Conservation (phyloP, 2,329 filamentous ascomycete species). For the Fusarium abutilonis region DNA sequence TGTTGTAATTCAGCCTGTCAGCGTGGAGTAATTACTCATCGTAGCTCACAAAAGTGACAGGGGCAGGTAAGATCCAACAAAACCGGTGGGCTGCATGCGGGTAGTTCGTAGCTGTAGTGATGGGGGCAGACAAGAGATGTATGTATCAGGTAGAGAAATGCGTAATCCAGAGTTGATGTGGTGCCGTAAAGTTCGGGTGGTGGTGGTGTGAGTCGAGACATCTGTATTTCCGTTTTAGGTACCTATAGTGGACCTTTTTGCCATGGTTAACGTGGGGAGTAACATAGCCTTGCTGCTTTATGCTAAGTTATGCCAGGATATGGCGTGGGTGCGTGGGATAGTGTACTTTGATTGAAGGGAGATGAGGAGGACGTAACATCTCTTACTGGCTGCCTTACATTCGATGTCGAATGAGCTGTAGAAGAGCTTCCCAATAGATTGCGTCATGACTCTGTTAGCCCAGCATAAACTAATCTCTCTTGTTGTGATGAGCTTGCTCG, state of each 20-base stretch:
- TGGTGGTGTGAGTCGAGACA: constrained; percentile 39
- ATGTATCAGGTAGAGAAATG: constrained; percentile 8
- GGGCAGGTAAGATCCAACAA: constrained; percentile 33
- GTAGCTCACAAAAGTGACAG: constrained; percentile 28
- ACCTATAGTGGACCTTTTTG: constrained; percentile 33
- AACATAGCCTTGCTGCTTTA: constrained; percentile 27
- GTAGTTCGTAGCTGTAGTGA: constrained; percentile 21
- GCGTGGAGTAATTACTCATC: constrained; percentile 52
- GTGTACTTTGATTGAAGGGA: constrained; percentile 22
- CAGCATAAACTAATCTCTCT: constrained; percentile 1
- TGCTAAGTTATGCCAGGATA: constrained; percentile 23
- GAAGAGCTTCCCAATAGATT: constrained; percentile 28
- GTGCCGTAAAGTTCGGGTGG: constrained; percentile 10
- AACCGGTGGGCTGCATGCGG: constrained; percentile 25
- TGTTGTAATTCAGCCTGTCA: constrained; percentile 47
- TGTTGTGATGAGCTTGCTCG: constrained; percentile 8
- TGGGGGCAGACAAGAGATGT: constrained; percentile 28
- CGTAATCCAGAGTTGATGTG: constrained; percentile 22
- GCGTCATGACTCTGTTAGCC: constrained; percentile 39
- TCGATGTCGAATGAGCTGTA: constrained; percentile 24
- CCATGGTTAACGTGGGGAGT: constrained; percentile 34
- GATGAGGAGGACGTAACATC: neutral
- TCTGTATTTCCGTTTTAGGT: constrained; percentile 26
- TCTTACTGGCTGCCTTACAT: constrained; percentile 14
- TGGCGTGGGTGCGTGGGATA: constrained; percentile 32